These are phyloP conservation scores for Poa annua DNA, from an alignment of 176 grass and related monocot species.

Conservation along the genomic window DNA sequence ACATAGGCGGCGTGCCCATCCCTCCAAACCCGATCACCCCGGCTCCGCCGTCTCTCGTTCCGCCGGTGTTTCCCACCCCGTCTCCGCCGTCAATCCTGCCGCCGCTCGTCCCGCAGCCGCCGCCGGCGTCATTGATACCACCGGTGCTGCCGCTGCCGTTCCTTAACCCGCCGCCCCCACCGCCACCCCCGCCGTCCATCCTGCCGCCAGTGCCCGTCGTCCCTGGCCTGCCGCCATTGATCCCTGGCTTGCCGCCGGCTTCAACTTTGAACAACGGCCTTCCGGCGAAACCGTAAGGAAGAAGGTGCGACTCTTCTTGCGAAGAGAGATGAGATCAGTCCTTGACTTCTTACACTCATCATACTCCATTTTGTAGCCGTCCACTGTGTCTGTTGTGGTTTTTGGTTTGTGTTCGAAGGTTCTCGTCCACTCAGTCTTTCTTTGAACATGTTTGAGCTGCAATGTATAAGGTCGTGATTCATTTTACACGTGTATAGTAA, in stretches of 20 bases:
- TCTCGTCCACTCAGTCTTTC: background rate
- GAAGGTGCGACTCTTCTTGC: background rate
- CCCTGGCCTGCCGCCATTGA: conserved; percentile 32
- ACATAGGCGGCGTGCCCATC: conserved; percentile 58
- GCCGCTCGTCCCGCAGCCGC: conserved; percentile 48
- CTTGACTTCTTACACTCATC: background rate
- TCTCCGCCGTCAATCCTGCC: conserved; percentile 53
- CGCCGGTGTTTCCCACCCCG: conserved; percentile 41
- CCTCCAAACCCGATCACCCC: conserved; percentile 57
- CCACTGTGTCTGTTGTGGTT: background rate
- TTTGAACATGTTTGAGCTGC: background rate
- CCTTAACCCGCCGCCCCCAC: conserved; percentile 24
- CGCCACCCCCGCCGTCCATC: conserved; percentile 41
- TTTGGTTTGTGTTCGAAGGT: background rate
- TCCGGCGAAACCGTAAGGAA: conserved; percentile 15
- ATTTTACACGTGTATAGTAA: too few relatives aligned
- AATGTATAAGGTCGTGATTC: background rate
- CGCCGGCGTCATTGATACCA: conserved; percentile 41
- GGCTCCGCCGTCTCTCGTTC: conserved; percentile 47
- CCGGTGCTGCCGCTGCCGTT: conserved; percentile 44
- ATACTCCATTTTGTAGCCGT: background rate
- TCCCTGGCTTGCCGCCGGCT: conserved; percentile 43
- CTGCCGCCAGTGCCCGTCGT: conserved; percentile 36
- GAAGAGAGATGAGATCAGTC: background rate
- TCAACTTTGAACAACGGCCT: conserved; percentile 23